Conservation (phyloP, 2,329 filamentous ascomycete genomes). For the Xylariaceae sp. region DNA sequence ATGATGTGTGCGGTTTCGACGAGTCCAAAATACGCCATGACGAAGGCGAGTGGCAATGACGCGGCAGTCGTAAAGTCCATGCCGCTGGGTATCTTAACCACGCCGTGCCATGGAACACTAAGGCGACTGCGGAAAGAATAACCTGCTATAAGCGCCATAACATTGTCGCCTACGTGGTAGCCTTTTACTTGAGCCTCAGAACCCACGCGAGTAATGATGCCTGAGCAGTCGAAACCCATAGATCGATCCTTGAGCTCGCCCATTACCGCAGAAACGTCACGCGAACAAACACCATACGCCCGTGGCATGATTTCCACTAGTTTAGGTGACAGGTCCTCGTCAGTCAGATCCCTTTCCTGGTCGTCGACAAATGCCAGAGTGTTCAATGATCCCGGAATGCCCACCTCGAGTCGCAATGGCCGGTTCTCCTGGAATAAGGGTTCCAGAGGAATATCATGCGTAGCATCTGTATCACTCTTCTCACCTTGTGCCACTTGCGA, state of each 20-base stretch:
- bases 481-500: too few species aligned
- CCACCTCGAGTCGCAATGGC: conserved; percentile 10
- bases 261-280: conserved; percentile 11
- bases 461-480: too few species aligned
- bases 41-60: conserved; percentile 7
- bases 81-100: conserved; percentile 8
- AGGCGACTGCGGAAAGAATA: conserved; percentile 7
- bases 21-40: conserved; percentile 8
- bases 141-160: conserved; percentile 5
- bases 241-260: conserved; percentile 11
- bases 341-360: not conserved
- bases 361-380: conserved; percentile 12
- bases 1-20: conserved; percentile 1
- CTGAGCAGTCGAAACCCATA: conserved; percentile 15
- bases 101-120: not conserved
- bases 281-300: conserved; percentile 15
- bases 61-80: conserved; percentile 15
- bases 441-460: too few species aligned
- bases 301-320: conserved; percentile 9
- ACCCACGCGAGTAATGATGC: conserved; percentile 15
- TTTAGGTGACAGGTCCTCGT: too few species aligned
- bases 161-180: conserved; percentile 13
- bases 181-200: not conserved
- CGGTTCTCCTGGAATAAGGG: conserved; percentile 8
- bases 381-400: conserved; percentile 8